Evolutionary conservation across 1,139 yeast genomes (phyloP).

Genomic region (Candida tropicalis): DNA sequence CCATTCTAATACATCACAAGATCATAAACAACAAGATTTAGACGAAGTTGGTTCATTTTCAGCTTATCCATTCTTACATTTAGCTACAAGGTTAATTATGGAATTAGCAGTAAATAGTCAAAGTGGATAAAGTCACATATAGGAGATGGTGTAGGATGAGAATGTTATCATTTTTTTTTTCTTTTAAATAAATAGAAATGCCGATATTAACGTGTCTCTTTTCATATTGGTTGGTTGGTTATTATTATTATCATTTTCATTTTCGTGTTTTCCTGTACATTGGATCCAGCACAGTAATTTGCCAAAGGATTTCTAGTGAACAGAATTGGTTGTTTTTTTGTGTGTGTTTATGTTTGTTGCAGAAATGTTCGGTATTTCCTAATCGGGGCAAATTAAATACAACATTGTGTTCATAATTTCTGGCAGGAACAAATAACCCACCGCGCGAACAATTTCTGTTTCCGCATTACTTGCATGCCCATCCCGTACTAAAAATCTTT

Average conservation of each 20-base stretch:
- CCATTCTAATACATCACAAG: background rate
- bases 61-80: constrained; percentile 91
- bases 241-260: background rate
- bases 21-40: constrained; percentile 36
- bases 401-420: background rate
- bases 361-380: background rate
- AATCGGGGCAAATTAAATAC: constrained; percentile 7
- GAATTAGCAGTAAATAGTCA: constrained; percentile 85
- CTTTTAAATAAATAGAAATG: too few relatives aligned
- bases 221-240: background rate
- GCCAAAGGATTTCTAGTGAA: too few relatives aligned
- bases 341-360: background rate
- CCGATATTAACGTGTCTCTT: too few relatives aligned
- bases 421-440: background rate
- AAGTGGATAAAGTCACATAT: constrained; percentile 14
- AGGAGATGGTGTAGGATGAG: too few relatives aligned
- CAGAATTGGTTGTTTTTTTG: background rate
- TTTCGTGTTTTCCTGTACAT: constrained; percentile 1
- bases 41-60: constrained; percentile 84
- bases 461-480: too few relatives aligned
- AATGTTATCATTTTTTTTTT: too few relatives aligned
- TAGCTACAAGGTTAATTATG: constrained; percentile 92
- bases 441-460: background rate
- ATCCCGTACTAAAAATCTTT: too few relatives aligned
- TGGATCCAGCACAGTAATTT: too few relatives aligned